Base-by-base conservation (phyloP, 2,329 filamentous ascomycete species). In the Alternaria metachromatica region DNA sequence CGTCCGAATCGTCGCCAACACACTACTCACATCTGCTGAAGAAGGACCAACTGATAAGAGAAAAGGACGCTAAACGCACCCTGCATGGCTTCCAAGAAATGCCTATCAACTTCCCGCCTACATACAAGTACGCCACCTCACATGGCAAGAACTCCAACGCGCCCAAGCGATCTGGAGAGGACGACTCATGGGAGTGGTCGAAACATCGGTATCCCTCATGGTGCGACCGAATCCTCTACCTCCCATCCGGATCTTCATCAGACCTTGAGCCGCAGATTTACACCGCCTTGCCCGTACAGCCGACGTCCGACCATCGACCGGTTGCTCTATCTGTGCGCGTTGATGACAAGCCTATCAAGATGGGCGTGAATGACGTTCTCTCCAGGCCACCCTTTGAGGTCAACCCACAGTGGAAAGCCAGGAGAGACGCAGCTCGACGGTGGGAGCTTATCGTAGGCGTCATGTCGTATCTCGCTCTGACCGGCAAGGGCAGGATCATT, bases 211-310 rank as follows among this genome's bases (percentile, higher is more conserved):
- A 92, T 86, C 76, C 96, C 1, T 90, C 90, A 74, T 98, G 95
- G 96, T 97, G 94, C 73, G 96, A 98, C 80, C 89, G 96, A 4
- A 90, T 98, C 20, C 83, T 98, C 20, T 98, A 89, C 79, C 84
- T 95, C 3, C 73, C 75, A 3, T 69, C 76, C 10, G 70, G 88
- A 87, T 61, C 71, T 18, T 54, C 69, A 5, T 20, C 78, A 79
- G 21, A 83, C 8, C 85, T 93, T n/a, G 80, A 82, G 23, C 84
- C 88, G 4, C 81, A 86, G 26, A 82, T 80, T 23, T 98, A 98
- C 79, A 85, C 89, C 15, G 88, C 92, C 15, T 84, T 98, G 26
- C 93, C 94, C 2, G 82, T 96, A 2, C 87, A 96, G 65, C 85
- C 87, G n/a, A 92, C 90, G 9, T 96, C 92, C 58, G 96, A 99